Evolutionary conservation across 2,329 filamentous ascomycete species (phyloP), one percentile per base, ranked within the genome.

Genomic region (Fusarium sp.): DNA sequence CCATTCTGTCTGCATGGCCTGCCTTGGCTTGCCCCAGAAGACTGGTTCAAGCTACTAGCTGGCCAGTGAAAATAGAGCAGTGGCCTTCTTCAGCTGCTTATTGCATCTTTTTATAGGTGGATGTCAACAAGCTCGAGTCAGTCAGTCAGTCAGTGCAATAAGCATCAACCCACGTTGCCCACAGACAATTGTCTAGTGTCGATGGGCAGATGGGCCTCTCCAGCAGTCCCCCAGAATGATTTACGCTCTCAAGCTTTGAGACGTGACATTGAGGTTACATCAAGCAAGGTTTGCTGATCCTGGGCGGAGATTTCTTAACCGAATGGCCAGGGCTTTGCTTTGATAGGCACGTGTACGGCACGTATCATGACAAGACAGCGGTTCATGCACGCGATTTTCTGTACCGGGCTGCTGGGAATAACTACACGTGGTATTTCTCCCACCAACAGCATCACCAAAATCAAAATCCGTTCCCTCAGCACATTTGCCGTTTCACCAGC

Each of bases 401-500:
- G 15, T 41, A 28, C 44, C 50, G 32, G 40, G 28, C 38, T 34
- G 24, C 22, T 49, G 22, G 24, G 35, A 22, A 15, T 28, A 11
- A 13, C 15, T 34, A 39, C 43, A 40, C 35, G 22, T 40, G 28
- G 35, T 24, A 19, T 24, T 12, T 1, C 19, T 13, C 22, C 28
- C 29, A 34, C 32, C 36, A 35, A 13, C 44, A 48, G 19, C 19
- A 19, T 19, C 19, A 19, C 19, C 19, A n/a, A 29, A 22, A 34
- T 32, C 19, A n/a, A 29, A 22, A 34, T 32, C 15, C 44, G 35
- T 35, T 22, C 24, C 22, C n/a, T 19, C 5, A 53, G 44, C 9
- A 28, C 29, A 52, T 36, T n/a, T 34, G 4, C n/a, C 6, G 35
- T 59, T 58, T 59, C 40, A 53, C 41, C 8, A 46, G 25, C 35